Evolutionary conservation across 192 early-diverging fungal species (phyloP).

Genomic region (Mortierella alpina): DNA sequence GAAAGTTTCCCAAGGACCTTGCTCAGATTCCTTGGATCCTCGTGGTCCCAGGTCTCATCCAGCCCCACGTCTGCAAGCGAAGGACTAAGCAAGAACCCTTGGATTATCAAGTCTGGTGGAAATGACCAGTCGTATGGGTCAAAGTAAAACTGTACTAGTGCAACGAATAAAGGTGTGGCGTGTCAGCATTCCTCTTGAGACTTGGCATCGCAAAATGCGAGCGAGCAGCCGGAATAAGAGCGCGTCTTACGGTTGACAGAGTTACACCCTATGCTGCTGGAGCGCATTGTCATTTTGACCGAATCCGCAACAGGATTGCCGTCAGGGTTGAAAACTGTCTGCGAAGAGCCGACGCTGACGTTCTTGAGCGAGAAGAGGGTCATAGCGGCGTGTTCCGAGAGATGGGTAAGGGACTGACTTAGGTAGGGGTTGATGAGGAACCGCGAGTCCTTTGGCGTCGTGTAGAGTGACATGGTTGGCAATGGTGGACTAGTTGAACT

Average conservation of each 20-base stretch:
- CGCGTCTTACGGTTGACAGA: conserved; percentile 28
- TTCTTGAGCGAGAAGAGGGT: conserved; percentile 43
- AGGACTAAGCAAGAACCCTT: conserved; percentile 15
- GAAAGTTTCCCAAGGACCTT: conserved; percentile 36
- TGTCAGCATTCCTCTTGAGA: not conserved
- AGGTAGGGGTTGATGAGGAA: conserved; percentile 16
- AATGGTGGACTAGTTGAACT: no score
- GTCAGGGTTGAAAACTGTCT: conserved; percentile 46
- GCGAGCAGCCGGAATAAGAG: not conserved
- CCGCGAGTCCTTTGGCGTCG: conserved; percentile 19
- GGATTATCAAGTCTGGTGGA: conserved; percentile 42
- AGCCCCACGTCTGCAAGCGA: conserved; percentile 34
- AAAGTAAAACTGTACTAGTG: conserved; percentile 39
- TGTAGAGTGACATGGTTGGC: conserved; percentile 25
- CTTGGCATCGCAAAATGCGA: not conserved
- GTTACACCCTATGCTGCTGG: conserved; percentile 38
- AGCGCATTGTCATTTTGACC: conserved; percentile 32
- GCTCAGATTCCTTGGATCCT: conserved; percentile 34
- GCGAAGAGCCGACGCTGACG: conserved; percentile 30
- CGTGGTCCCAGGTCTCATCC: conserved; percentile 35
- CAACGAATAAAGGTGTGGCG: not conserved
- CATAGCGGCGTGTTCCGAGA: conserved; percentile 29
- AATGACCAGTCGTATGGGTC: conserved; percentile 51
- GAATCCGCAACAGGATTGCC: conserved; percentile 29
- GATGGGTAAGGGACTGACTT: conserved; percentile 22